Base-by-base conservation (phyloP, 164 flowering plant species). In the Piper longum region DNA sequence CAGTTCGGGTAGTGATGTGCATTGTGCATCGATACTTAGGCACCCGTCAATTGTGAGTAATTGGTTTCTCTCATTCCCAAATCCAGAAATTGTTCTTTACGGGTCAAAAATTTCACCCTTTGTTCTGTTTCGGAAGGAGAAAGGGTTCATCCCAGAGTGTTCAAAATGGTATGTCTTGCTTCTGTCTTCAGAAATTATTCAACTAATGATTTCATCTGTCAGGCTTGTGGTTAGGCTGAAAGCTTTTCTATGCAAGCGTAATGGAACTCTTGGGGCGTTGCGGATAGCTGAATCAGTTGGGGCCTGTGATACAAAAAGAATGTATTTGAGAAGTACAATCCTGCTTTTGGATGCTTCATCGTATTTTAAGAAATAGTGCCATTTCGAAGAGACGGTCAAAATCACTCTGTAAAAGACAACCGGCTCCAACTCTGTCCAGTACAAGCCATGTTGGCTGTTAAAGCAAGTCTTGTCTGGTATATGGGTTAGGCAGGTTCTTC, bases 41-140 rank as follows among this genome's bases (percentile, higher is more conserved):
- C 96, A 88, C 73, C 73, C 93, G 41, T 75, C 65, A 43, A 58
- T 78, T 78, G 97, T 88, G 77, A 5, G 66, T 69, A 13, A 45
- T 48, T 14, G 17, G 5, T 36, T 8, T 36, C 40, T 9, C 40
- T n/a, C 59, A 17, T 57, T 4, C 17, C 11, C 59, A 17, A 18
- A 17, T 36, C 8, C 0, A 57, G 3, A 9, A 9, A 18, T 17
- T 36, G 40, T 17, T 57, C 7, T 14, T 3, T 18, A 1, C 4
- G 13, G 11, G 19, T 18, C 12, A 57, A 17, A 13, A 36, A 17
- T 36, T 57, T 19, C 18, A 4, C 6, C 39, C 26, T 2, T 2
- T 2, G 11, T 1, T 18, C 6, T 18, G 26, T 39, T 39, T 57
- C 5, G 7, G 59, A 57, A 57, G 59, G 18, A 9, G 59, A 13